Evolutionary conservation across 202 grass and related monocot species (phyloP), one percentile per base, ranked within the genome.

Genomic region (Zoysia matrella): DNA sequence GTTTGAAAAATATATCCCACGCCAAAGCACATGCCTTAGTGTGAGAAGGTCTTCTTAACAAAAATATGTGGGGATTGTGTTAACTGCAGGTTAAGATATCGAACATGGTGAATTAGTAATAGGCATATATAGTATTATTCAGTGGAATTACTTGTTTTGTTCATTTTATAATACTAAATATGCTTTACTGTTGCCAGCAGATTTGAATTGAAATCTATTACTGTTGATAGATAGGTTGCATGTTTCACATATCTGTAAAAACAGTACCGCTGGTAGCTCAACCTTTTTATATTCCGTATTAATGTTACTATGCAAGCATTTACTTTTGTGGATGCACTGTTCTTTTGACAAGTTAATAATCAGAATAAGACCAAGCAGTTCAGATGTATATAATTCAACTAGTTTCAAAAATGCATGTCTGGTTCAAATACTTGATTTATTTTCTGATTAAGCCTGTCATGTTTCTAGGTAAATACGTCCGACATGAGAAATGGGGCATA

Each of bases 401-500:
- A 65, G 8, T 78, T 30, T 36, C 44, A 16, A 15, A 85, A 79
- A 30, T 52, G 4, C n/a, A 57, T 66, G 11, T 71, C 16, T 77
- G 9, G 39, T 69, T 80, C 30, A 42, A 53, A 52, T 84, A 39
- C 13, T 42, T 85, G 55, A 56, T 70, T 55, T n/a, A 39, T 80
- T 85, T 42, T 56, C 66, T 88, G 7, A 79, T 80, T 57, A 71
- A 82, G 62, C 53, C 72, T 81, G n/a, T n/a, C 41, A 69, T 87
- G 82, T 76, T 87, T 73, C 71, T 86, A 98, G 95, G 89, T 95
- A 75, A 93, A 89, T 93, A 85, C 95, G 85, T 98, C 92, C 58
- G 95, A 98, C 78, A 90, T 93, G 60, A 95, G 95, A 95, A 93
- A 88, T 84, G 95, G 92, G 45, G 86, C 92, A 47, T 85, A 85